phyloP scores from a whole-genome alignment of 257 asterid genomes.

The Coffea eugenioides region DNA sequence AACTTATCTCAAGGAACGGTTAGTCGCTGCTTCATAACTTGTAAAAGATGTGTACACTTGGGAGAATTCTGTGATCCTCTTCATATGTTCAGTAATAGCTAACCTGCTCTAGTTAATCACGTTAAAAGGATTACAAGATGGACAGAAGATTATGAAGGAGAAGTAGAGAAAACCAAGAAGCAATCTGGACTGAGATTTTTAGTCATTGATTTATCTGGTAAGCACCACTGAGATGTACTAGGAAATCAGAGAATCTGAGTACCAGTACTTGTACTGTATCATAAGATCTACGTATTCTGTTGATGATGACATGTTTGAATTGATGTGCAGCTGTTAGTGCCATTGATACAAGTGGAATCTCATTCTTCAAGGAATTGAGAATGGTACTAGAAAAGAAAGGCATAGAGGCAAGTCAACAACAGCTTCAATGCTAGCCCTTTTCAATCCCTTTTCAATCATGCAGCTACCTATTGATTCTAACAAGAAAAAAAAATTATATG shows the following conservation, averaged over 20 bases:
- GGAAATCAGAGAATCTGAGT: neutral
- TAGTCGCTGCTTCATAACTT: constrained; percentile 9
- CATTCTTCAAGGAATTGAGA: constrained; percentile 75
- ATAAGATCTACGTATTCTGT: too few relatives aligned
- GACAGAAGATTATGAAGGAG: constrained; percentile 60
- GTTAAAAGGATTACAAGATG: constrained; percentile 64
- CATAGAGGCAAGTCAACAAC: constrained; percentile 57
- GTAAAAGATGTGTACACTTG: neutral
- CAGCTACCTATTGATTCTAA: constrained; percentile 1
- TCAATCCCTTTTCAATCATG: neutral
- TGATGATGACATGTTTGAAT: neutral
- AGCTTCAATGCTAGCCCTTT: neutral
- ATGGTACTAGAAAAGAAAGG: constrained; percentile 53
- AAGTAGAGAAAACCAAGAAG: constrained; percentile 34
- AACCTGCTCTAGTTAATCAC: neutral
- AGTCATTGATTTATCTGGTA: constrained; percentile 74
- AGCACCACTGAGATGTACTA: constrained; percentile 12
- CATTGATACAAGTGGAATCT: constrained; percentile 72
- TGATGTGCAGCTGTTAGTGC: constrained; percentile 64
- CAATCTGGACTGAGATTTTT: constrained; percentile 46
- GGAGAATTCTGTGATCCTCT: neutral
- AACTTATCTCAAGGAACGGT: constrained; percentile 87
- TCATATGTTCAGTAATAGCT: neutral
- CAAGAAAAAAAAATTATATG: neutral
- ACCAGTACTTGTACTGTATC: too few relatives aligned